A percentile compares a stretch with the other conserved stretches of the same genome.
phyloP scores from a whole-genome alignment of 306 rosid genomes.

The Argentina anserina region DNA sequence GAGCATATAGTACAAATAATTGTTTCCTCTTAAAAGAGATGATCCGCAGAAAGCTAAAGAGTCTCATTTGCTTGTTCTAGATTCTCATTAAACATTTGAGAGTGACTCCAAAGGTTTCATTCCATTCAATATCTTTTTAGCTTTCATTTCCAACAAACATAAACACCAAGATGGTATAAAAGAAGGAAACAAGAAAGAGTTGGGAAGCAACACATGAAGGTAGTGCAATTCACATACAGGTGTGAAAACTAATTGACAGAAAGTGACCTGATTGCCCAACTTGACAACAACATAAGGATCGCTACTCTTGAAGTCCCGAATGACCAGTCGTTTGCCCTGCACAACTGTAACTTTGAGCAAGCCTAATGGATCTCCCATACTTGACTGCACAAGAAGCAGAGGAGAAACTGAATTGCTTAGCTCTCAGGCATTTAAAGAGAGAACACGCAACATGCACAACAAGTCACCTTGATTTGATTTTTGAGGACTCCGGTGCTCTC shows the following conservation, averaged over 20 bases:
- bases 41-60: background rate
- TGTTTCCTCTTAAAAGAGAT: background rate
- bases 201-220: background rate
- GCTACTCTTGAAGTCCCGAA: conserved; percentile 94
- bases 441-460: too few species aligned
- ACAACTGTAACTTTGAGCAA: conserved; percentile 65
- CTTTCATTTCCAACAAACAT: background rate
- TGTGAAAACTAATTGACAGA: too few species aligned
- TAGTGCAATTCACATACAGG: background rate
- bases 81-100: background rate
- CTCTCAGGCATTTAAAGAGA: too few species aligned
- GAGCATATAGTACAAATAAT: background rate
- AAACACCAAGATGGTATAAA: background rate
- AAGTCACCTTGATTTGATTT: too few species aligned
- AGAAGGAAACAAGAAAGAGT: background rate
- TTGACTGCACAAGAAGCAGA: too few species aligned
- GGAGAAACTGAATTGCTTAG: too few species aligned
- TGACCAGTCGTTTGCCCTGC: conserved; percentile 77
- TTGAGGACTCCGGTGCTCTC: too few species aligned
- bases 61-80: background rate
- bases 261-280: conserved; percentile 73
- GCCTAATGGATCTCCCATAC: conserved; percentile 68
- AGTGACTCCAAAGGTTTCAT: background rate
- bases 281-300: conserved; percentile 97
- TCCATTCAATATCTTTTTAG: background rate